Conservation (phyloP, 2,329 filamentous ascomycete species). For the Verticillium tricorpus region DNA sequence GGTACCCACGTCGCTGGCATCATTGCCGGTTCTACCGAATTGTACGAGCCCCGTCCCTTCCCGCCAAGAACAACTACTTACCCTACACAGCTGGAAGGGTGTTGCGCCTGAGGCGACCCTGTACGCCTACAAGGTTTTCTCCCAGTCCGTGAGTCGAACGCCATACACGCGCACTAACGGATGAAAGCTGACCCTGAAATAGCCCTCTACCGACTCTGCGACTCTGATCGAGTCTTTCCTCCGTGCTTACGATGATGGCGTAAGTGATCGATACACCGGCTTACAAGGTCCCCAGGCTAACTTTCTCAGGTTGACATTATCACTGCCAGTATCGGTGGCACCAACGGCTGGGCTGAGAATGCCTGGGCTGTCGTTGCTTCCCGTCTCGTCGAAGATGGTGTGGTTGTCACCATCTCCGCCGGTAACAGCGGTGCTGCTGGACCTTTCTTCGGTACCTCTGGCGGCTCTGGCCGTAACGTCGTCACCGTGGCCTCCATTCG, state of each 20-base stretch:
- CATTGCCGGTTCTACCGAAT: conserved; percentile 33
- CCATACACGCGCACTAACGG: not conserved
- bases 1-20: conserved; percentile 42
- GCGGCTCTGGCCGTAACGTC: conserved; percentile 33
- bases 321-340: conserved; percentile 31
- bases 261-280: conserved; percentile 2
- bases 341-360: conserved; percentile 2
- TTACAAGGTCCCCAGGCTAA: not conserved
- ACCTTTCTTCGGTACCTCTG: conserved; percentile 38
- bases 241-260: conserved; percentile 27
- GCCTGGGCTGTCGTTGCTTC: conserved; percentile 1
- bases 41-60: not conserved
- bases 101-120: conserved; percentile 22
- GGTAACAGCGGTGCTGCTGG: conserved; percentile 47
- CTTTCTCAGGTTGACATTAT: conserved; percentile 30
- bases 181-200: not conserved
- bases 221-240: conserved; percentile 27
- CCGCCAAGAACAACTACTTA: not conserved
- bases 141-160: not conserved
- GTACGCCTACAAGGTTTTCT: conserved; percentile 21
- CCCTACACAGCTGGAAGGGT: conserved; percentile 13
- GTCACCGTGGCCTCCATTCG: conserved; percentile 39
- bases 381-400: conserved; percentile 27
- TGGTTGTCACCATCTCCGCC: conserved; percentile 45
- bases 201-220: conserved; percentile 5